Evolutionary conservation across 1,139 yeast species (phyloP).

Genomic region (Debaryomyces coudertii): DNA sequence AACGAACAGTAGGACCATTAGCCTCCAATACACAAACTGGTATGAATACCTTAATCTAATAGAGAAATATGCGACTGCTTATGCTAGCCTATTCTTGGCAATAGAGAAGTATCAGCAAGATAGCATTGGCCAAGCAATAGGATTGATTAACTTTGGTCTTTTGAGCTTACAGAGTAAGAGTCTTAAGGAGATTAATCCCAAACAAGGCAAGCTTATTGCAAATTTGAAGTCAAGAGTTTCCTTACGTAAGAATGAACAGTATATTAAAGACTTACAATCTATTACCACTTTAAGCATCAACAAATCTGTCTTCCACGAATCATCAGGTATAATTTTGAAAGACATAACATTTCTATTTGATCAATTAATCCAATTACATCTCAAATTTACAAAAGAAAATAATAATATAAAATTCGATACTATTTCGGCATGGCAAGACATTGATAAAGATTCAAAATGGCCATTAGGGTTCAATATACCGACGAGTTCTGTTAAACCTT

Average conservation of each 20-base stretch:
- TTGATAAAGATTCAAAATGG: constrained; percentile 47
- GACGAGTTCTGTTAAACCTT: constrained; percentile 21
- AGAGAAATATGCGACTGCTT: constrained; percentile 42
- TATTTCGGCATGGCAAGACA: constrained; percentile 41
- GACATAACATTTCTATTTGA: constrained; percentile 46
- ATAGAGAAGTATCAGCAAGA: constrained; percentile 47
- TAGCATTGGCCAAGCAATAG: constrained; percentile 47
- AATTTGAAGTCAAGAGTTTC: constrained; percentile 32
- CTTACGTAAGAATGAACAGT: constrained; percentile 33
- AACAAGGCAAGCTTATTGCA: constrained; percentile 18
- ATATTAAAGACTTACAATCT: constrained; percentile 38
- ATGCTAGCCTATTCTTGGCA: constrained; percentile 47
- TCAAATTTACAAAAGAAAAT: constrained; percentile 48
- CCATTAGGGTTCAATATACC: constrained; percentile 49
- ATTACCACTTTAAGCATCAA: constrained; percentile 41
- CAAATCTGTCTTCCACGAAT: constrained; percentile 38
- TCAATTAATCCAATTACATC: constrained; percentile 38
- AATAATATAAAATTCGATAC: constrained; percentile 43
- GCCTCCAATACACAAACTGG: constrained; percentile 34
- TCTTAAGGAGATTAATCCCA: constrained; percentile 18
- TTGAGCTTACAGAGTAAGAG: constrained; percentile 44
- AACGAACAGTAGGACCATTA: constrained; percentile 4
- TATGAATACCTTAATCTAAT: constrained; percentile 34
- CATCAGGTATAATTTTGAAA: constrained; percentile 40
- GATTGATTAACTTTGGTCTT: constrained; percentile 42